A percentile compares a stretch with the other conserved stretches of the same genome.
Evolutionary conservation across 2,329 filamentous ascomycete species (phyloP).

Genomic region (Fusarium mundagurra): DNA sequence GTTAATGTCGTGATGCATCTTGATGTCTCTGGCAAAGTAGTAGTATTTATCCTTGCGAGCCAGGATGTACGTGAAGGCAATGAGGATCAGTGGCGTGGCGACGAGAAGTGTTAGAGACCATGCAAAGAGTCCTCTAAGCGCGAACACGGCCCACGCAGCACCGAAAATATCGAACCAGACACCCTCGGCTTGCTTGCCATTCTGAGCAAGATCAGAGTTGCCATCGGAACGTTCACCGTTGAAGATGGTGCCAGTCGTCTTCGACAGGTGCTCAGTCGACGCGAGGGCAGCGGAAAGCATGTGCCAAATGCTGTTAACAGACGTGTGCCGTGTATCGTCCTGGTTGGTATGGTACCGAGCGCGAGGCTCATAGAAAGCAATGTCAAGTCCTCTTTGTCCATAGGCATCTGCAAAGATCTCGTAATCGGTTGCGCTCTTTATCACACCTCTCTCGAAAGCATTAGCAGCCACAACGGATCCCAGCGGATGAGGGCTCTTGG

Average conservation of each 20-base stretch:
- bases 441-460: conserved; percentile 80
- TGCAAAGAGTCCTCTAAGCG: conserved; percentile 85
- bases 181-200: conserved; percentile 72
- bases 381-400: conserved; percentile 87
- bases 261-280: conserved; percentile 76
- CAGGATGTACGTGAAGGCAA: conserved; percentile 75
- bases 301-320: conserved; percentile 81
- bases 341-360: conserved; percentile 91
- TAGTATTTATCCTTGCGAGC: conserved; percentile 84
- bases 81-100: conserved; percentile 77
- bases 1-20: conserved; percentile 66
- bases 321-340: conserved; percentile 84
- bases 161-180: conserved; percentile 98
- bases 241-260: conserved; percentile 74
- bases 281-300: conserved; percentile 89
- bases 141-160: conserved; percentile 78
- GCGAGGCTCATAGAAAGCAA: conserved; percentile 90
- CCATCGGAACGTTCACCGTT: conserved; percentile 65
- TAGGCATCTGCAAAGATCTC: conserved; percentile 80
- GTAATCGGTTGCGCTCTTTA: conserved; percentile 91
- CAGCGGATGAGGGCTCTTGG: conserved; percentile 77
- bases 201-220: conserved; percentile 69
- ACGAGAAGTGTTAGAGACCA: conserved; percentile 86
- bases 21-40: conserved; percentile 74
- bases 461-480: conserved; percentile 85